Conservation (phyloP, 345 rosid genomes). For the Triadica sebifera region DNA sequence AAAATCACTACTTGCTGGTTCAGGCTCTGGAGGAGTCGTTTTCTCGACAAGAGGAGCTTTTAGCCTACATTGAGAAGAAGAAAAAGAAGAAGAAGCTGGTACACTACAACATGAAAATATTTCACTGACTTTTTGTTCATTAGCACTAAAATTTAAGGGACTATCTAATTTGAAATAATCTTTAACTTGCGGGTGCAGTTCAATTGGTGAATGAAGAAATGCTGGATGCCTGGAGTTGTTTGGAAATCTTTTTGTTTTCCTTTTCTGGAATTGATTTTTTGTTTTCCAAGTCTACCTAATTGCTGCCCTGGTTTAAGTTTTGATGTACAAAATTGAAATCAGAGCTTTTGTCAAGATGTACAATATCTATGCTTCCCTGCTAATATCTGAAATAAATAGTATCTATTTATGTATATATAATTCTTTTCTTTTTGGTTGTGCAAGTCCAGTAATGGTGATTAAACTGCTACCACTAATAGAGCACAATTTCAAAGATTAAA, state of each 20-base stretch:
- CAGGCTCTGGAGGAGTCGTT: slow-evolving; percentile 85
- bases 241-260: slow-evolving; percentile 17
- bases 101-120: too few relatives aligned
- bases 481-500: too few relatives aligned
- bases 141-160: background rate
- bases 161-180: slow-evolving; percentile 3
- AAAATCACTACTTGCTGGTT: slow-evolving; percentile 4
- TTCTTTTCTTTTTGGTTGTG: too few relatives aligned
- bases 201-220: slow-evolving; percentile 36
- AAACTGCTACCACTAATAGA: too few relatives aligned
- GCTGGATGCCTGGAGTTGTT: slow-evolving; percentile 22
- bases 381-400: background rate
- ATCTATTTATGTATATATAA: background rate
- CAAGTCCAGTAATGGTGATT: too few relatives aligned
- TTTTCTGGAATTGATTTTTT: slow-evolving; percentile 11
- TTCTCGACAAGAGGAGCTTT: slow-evolving; percentile 63
- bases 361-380: background rate
- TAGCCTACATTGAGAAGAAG: slow-evolving; percentile 77
- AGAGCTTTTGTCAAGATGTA: slow-evolving; percentile 17
- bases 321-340: slow-evolving; percentile 19
- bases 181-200: slow-evolving; percentile 37
- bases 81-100: slow-evolving; percentile 73
- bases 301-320: slow-evolving; percentile 20
- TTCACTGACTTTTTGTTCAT: background rate
- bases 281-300: too few relatives aligned